These are phyloP conservation scores for Euphorbia celastroides DNA, from an alignment of 441 rosid genomes.

Conservation along the genomic window DNA sequence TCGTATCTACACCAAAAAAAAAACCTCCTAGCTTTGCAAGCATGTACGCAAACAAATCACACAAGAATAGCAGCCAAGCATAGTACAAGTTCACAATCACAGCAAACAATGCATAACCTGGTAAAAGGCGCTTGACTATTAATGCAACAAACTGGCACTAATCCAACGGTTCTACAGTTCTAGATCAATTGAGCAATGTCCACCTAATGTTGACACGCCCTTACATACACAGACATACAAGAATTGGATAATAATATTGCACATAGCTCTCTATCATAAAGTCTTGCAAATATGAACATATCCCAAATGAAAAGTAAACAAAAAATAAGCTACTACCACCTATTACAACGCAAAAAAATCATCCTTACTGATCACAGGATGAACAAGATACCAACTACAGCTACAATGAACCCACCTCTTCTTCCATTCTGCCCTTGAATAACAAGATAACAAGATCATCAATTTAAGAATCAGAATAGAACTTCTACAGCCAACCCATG, in stretches of 20 bases:
- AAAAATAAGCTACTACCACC: too few species aligned
- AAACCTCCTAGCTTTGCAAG: too few species aligned
- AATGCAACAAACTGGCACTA: background rate
- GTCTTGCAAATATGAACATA: background rate
- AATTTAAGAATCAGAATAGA: background rate
- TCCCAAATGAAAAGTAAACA: too few species aligned
- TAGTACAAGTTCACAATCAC: background rate
- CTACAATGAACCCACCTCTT: background rate
- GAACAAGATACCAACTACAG: background rate
- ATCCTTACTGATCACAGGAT: too few species aligned
- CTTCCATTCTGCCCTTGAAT: background rate
- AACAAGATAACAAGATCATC: background rate
- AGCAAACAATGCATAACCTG: background rate
- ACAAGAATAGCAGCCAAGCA: background rate
- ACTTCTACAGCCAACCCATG: background rate
- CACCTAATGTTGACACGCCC: background rate
- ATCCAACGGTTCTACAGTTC: background rate
- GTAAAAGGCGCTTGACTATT: background rate
- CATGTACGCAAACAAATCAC: background rate
- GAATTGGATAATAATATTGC: background rate
- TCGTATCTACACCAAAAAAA: too few species aligned
- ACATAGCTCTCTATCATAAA: background rate
- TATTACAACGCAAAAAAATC: too few species aligned
- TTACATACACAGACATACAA: background rate
- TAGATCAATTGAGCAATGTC: too few species aligned